Percentiles rank a stretch among this genome's conserved stretches.
Evolutionary conservation across 345 rosid species (phyloP).

Genomic region (Pelargonium nanum): DNA sequence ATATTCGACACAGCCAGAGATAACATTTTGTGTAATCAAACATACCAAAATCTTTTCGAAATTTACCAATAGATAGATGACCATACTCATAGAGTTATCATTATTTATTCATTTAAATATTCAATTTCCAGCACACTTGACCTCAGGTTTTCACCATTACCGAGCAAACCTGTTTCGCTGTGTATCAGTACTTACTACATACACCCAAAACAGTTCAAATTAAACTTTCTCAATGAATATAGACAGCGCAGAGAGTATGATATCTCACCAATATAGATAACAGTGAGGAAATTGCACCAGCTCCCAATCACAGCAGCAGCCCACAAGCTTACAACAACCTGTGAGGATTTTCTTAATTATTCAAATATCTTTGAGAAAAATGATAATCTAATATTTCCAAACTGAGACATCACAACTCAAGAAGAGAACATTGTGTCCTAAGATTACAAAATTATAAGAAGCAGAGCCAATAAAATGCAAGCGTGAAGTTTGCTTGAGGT

Average conservation of each 20-base stretch:
- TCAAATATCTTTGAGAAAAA: background rate
- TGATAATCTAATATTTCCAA: too few relatives aligned
- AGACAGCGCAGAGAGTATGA: background rate
- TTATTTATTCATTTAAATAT: too few relatives aligned
- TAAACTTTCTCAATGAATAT: background rate
- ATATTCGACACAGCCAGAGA: too few relatives aligned
- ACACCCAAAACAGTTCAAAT: too few relatives aligned
- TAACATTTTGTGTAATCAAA: too few relatives aligned
- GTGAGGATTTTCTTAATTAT: slow-evolving; percentile 5
- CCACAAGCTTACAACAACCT: slow-evolving; percentile 66
- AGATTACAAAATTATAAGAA: background rate
- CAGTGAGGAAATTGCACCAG: slow-evolving; percentile 91
- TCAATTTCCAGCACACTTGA: too few relatives aligned
- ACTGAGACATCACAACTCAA: too few relatives aligned
- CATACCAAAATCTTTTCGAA: too few relatives aligned
- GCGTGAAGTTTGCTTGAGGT: background rate
- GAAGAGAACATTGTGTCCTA: background rate
- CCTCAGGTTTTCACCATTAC: background rate
- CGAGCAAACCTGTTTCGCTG: too few relatives aligned
- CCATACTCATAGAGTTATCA: too few relatives aligned
- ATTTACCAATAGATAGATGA: too few relatives aligned
- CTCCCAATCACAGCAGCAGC: slow-evolving; percentile 76
- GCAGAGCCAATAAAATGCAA: background rate
- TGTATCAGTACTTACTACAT: too few relatives aligned
- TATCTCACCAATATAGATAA: slow-evolving; percentile 71